Conservation (phyloP, 805 yeast genomes). For the Candida multigemmis region DNA sequence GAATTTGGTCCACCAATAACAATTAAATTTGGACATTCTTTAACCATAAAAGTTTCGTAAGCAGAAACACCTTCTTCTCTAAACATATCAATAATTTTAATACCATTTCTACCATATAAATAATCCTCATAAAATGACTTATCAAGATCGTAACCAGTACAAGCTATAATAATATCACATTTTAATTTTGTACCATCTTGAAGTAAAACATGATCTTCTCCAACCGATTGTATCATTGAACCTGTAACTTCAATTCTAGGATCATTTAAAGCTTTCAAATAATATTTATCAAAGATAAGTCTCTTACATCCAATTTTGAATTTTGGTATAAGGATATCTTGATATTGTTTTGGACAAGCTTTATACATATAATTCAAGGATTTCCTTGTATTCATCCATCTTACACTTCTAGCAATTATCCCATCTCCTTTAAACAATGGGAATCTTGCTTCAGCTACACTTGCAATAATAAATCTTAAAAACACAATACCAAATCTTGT, state of each 20-base stretch:
- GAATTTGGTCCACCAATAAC: conserved; percentile 31
- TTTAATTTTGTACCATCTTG: conserved; percentile 15
- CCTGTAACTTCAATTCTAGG: conserved; percentile 16
- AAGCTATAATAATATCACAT: conserved; percentile 32
- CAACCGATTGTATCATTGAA: conserved; percentile 14
- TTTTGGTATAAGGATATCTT: conserved; percentile 23
- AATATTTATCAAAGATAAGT: conserved; percentile 26
- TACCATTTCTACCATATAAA: conserved; percentile 17
- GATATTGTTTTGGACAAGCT: conserved; percentile 22
- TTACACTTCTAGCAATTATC: conserved; percentile 12
- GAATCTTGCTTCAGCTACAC: conserved; percentile 22
- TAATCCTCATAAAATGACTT: conserved; percentile 9
- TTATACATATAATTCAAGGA: conserved; percentile 16
- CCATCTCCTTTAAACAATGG: conserved; percentile 27
- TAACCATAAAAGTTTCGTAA: conserved; percentile 22
- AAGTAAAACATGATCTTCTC: conserved; percentile 18
- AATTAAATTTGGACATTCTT: conserved; percentile 26
- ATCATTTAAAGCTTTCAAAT: conserved; percentile 23
- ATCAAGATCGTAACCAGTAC: conserved; percentile 28
- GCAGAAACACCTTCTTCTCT: conserved; percentile 21
- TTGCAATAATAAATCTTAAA: conserved; percentile 17
- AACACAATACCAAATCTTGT: conserved; percentile 18
- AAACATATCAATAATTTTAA: conserved; percentile 16
- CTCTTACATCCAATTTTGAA: conserved; percentile 35
- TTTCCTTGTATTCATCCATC: conserved; percentile 12